Evolutionary conservation across 352 stramenopile genomes (phyloP).

Genomic region (Pythium vanterpoolii): DNA sequence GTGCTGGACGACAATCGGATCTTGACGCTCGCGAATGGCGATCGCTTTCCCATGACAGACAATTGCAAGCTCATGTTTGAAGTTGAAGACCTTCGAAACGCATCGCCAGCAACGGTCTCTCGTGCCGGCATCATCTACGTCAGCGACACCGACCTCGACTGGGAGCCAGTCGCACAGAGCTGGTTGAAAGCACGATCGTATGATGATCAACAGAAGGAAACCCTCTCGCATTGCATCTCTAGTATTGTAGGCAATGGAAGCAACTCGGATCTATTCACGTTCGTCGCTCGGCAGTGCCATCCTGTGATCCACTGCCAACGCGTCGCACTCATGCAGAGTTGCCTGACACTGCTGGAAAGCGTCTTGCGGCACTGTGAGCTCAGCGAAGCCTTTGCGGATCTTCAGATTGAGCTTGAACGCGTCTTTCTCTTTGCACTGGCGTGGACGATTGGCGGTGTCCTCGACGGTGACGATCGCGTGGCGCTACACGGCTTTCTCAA

Average conservation of each 20-base stretch:
- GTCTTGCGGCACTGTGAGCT: constrained; percentile 56
- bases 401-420: constrained; percentile 73
- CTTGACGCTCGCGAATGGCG: constrained; percentile 62
- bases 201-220: constrained; percentile 40
- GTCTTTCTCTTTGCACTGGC: constrained; percentile 82
- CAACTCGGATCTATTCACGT: constrained; percentile 49
- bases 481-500: constrained; percentile 73
- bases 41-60: constrained; percentile 95
- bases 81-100: constrained; percentile 89
- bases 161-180: constrained; percentile 60
- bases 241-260: constrained; percentile 42
- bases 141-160: constrained; percentile 86
- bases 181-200: constrained; percentile 49
- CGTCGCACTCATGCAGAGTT: constrained; percentile 79
- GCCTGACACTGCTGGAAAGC: constrained; percentile 56
- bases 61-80: constrained; percentile 97
- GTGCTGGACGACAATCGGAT: constrained; percentile 34
- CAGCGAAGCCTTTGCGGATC: constrained; percentile 43
- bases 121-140: constrained; percentile 93
- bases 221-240: constrained; percentile 41
- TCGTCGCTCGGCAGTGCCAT: constrained; percentile 51
- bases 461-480: constrained; percentile 76
- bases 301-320: constrained; percentile 69
- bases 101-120: constrained; percentile 88
- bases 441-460: constrained; percentile 82